Percentiles rank a stretch among this genome's conserved stretches.
phyloP scores from a whole-genome alignment of 129 eudicot genomes.

The Cynara cardunculus region DNA sequence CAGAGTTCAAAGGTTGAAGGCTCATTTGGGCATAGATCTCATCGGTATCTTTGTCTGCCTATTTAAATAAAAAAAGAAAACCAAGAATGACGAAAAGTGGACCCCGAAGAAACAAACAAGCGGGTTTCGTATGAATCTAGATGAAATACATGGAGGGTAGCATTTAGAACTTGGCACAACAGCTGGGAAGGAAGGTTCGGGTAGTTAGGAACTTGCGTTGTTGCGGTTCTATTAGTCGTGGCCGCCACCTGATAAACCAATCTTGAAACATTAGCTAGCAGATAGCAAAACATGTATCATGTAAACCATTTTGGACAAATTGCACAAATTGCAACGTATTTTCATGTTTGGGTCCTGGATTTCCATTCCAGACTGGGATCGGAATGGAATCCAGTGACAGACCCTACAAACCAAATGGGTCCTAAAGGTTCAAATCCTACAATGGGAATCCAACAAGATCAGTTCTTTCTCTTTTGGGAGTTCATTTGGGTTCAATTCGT shows the following conservation, averaged over 20 bases:
- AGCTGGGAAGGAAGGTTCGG: slow-evolving; percentile 75
- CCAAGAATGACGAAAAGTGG: neutral
- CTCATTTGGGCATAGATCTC: slow-evolving; percentile 86
- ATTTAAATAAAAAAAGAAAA: slow-evolving; percentile 11
- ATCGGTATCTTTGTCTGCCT: slow-evolving; percentile 88
- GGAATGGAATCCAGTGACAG: neutral
- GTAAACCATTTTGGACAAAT: neutral
- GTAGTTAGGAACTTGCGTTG: slow-evolving; percentile 76
- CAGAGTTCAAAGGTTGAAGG: slow-evolving; percentile 78
- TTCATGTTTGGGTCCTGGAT: no score
- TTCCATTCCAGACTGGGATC: neutral
- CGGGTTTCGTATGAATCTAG: neutral
- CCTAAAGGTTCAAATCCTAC: no score
- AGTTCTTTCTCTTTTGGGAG: no score
- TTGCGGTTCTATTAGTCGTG: slow-evolving; percentile 62
- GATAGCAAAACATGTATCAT: neutral
- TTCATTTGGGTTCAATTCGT: neutral
- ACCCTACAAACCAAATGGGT: neutral
- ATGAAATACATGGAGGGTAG: slow-evolving; percentile 63
- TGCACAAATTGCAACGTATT: neutral
- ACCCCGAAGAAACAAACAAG: neutral
- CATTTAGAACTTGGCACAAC: slow-evolving; percentile 82
- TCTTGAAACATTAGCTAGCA: neutral
- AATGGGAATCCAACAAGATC: no score
- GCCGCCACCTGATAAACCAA: slow-evolving; percentile 61